Evolutionary conservation across 139 green algal species (phyloP).

Genomic region (Closterium sp.): DNA sequence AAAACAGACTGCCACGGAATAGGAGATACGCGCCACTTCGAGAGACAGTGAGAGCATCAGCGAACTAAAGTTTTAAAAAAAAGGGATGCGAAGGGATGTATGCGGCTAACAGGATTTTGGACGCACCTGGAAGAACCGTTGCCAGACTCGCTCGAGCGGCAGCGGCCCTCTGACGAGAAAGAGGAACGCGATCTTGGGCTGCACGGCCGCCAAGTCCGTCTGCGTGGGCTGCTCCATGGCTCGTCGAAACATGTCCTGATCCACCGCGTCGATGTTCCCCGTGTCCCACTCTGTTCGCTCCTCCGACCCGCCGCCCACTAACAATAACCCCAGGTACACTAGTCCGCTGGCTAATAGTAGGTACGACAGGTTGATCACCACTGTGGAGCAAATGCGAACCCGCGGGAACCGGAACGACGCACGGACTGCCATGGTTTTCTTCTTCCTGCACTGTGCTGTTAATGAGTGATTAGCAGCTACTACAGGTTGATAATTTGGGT

Average conservation of each 20-base stretch:
- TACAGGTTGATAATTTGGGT: neutral
- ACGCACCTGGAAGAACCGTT: conserved; percentile 31
- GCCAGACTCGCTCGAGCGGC: conserved; percentile 26
- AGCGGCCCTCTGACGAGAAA: conserved; percentile 21
- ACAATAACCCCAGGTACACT: neutral
- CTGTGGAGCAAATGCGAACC: neutral
- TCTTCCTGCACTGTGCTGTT: neutral
- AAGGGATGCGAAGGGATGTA: no score
- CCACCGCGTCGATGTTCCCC: conserved; percentile 8
- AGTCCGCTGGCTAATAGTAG: neutral
- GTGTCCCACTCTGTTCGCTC: conserved; percentile 13
- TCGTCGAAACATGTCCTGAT: conserved; percentile 16
- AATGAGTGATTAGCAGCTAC: neutral
- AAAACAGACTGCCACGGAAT: no score
- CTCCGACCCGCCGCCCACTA: neutral
- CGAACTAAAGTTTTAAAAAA: no score
- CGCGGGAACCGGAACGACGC: neutral
- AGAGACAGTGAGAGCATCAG: no score
- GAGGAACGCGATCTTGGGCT: conserved; percentile 31
- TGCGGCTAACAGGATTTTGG: no score
- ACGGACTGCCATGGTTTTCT: neutral
- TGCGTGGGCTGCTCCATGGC: neutral
- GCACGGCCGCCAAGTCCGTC: neutral
- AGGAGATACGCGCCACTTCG: no score
- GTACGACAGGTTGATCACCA: neutral